These are phyloP conservation scores for Paspalum notatum DNA, from an alignment of 176 grass and related monocot genomes.

Conservation along the genomic window DNA sequence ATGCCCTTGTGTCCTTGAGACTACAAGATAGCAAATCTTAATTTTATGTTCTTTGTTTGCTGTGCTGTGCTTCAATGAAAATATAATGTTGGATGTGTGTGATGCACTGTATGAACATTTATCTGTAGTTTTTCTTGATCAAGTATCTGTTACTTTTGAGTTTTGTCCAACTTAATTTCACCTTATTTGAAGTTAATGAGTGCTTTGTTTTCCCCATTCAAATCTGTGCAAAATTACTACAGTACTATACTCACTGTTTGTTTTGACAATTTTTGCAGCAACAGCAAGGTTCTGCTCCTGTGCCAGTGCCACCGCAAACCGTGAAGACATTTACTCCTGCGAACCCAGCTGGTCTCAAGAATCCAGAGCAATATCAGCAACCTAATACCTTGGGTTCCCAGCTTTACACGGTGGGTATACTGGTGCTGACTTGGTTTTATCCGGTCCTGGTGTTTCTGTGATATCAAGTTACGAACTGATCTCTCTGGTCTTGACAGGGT, in stretches of 20 bases:
- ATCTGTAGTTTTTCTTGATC: background rate
- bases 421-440: slow-evolving; percentile 20
- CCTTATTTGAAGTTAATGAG: slow-evolving; percentile 16
- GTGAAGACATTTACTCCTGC: slow-evolving; percentile 79
- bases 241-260: slow-evolving; percentile 20
- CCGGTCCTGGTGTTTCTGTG: slow-evolving; percentile 1
- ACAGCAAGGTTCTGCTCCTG: slow-evolving; percentile 58
- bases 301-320: slow-evolving; percentile 46
- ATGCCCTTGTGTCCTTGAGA: background rate
- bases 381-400: slow-evolving; percentile 84
- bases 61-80: slow-evolving; percentile 10
- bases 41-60: slow-evolving; percentile 9
- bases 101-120: background rate
- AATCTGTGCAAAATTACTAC: background rate
- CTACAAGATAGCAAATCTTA: background rate
- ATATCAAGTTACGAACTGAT: slow-evolving; percentile 28
- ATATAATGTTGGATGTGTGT: slow-evolving; percentile 22
- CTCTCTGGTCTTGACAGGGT: slow-evolving; percentile 43
- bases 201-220: slow-evolving; percentile 6
- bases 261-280: slow-evolving; percentile 3
- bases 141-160: slow-evolving; percentile 14
- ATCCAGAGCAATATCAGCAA: slow-evolving; percentile 92
- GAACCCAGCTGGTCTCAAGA: slow-evolving; percentile 65
- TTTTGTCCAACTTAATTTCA: background rate
- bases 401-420: slow-evolving; percentile 72